Evolutionary conservation across 2,329 filamentous ascomycete species (phyloP).

Genomic region (Zasmidium angulare): DNA sequence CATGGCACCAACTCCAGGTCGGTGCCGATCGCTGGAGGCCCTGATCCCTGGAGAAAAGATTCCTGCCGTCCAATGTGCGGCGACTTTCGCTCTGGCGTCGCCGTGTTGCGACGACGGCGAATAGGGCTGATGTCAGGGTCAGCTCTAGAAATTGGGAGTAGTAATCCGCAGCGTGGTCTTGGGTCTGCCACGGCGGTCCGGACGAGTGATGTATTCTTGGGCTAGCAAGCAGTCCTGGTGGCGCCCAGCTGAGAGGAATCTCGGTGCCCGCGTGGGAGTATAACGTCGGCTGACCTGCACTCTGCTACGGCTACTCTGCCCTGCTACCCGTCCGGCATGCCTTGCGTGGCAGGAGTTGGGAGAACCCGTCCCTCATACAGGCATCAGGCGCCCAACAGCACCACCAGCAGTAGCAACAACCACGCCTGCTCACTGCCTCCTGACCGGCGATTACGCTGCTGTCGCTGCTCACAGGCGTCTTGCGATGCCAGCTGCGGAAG

Average conservation of each 20-base stretch:
- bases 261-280: not conserved
- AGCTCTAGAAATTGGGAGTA: not conserved
- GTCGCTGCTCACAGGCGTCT: not conserved
- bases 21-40: not conserved
- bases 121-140: not conserved
- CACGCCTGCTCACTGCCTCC: not conserved
- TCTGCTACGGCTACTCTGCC: not conserved
- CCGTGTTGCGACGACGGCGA: no score
- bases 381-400: not conserved
- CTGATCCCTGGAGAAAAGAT: not conserved
- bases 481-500: not conserved
- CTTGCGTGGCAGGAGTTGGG: not conserved
- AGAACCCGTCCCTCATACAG: not conserved
- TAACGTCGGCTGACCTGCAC: not conserved
- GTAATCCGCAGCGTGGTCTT: not conserved
- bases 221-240: not conserved
- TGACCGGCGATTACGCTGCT: not conserved
- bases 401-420: no score
- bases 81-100: no score
- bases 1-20: not conserved
- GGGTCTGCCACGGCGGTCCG: not conserved
- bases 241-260: not conserved
- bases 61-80: not conserved
- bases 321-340: not conserved
- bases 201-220: not conserved